A percentile compares a stretch with the other conserved stretches of the same genome.
Evolutionary conservation across 768 basidiomycete genomes (phyloP).

Genomic region (Cubamyces sp.): DNA sequence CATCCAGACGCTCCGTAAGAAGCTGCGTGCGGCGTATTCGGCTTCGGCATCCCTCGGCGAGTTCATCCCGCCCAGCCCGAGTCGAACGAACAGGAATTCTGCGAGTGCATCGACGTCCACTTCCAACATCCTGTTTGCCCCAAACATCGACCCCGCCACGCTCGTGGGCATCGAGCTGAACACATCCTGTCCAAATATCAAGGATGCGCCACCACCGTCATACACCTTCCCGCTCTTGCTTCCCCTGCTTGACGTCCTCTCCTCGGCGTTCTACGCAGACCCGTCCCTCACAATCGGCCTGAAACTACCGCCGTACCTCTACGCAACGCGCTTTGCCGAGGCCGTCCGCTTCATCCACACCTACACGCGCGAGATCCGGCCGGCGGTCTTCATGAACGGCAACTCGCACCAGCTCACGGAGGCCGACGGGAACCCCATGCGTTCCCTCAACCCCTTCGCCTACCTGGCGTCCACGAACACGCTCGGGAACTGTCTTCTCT

Average conservation of each 20-base stretch:
- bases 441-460: constrained; percentile 54
- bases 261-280: constrained; percentile 52
- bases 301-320: constrained; percentile 79
- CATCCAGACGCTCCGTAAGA: constrained; percentile 63
- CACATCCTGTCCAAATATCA: constrained; percentile 84
- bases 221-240: constrained; percentile 59
- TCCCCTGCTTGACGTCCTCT: constrained; percentile 59
- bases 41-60: constrained; percentile 15
- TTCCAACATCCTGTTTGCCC: constrained; percentile 24
- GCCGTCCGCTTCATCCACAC: constrained; percentile 51
- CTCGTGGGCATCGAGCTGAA: constrained; percentile 79
- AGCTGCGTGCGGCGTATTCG: constrained; percentile 31
- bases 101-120: constrained; percentile 12
- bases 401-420: constrained; percentile 3
- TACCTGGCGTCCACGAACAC: constrained; percentile 86
- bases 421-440: constrained; percentile 13
- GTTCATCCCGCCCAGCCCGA: constrained; percentile 15
- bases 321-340: constrained; percentile 60
- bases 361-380: constrained; percentile 38
- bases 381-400: constrained; percentile 17
- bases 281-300: constrained; percentile 67
- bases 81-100: constrained; percentile 7
- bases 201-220: constrained; percentile 60
- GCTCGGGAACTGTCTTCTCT: constrained; percentile 69
- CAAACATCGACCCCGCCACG: constrained; percentile 32